phyloP scores from a whole-genome alignment of 2,329 filamentous ascomycete species.

The Eurotiales sp. region DNA sequence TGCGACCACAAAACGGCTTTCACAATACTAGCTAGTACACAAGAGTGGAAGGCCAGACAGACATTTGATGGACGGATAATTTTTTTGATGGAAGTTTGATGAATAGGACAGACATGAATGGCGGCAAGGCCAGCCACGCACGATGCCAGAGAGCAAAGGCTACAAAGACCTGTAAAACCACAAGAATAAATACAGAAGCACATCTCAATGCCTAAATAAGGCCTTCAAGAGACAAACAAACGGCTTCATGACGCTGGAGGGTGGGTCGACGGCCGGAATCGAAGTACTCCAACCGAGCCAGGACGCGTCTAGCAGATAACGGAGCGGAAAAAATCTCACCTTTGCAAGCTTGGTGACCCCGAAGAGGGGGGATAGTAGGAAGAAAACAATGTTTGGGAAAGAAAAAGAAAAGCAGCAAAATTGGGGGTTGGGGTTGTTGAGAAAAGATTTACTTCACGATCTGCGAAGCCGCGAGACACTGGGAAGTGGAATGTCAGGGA shows the following conservation, averaged over 20 bases:
- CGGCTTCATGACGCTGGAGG: conserved; percentile 26
- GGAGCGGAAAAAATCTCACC: conserved; percentile 44
- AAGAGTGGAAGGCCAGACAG: conserved; percentile 20
- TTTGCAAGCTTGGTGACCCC: conserved; percentile 56
- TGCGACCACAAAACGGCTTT: conserved; percentile 30
- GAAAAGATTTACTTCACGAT: conserved; percentile 24
- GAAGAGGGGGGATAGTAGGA: conserved; percentile 25
- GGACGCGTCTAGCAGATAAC: conserved; percentile 26
- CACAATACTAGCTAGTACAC: conserved; percentile 22
- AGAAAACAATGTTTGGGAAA: conserved; percentile 19
- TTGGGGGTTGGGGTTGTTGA: conserved; percentile 25
- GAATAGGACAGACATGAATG: conserved; percentile 27
- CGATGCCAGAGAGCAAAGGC: conserved; percentile 18
- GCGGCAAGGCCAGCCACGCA: conserved; percentile 18
- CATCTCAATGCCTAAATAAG: conserved; percentile 15
- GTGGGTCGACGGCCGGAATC: conserved; percentile 36
- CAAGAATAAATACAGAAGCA: conserved; percentile 17
- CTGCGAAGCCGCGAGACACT: conserved; percentile 27
- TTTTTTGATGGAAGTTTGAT: conserved; percentile 38
- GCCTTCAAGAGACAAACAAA: conserved; percentile 18
- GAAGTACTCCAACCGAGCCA: conserved; percentile 37
- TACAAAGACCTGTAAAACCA: conserved; percentile 21
- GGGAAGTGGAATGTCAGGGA: conserved; percentile 27
- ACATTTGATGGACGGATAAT: conserved; percentile 32
- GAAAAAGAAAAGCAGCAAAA: conserved; percentile 19